Percentiles rank a stretch among this genome's conserved stretches.
Conservation (phyloP, 2,329 filamentous ascomycete genomes). For the Xylaria sp. region DNA sequence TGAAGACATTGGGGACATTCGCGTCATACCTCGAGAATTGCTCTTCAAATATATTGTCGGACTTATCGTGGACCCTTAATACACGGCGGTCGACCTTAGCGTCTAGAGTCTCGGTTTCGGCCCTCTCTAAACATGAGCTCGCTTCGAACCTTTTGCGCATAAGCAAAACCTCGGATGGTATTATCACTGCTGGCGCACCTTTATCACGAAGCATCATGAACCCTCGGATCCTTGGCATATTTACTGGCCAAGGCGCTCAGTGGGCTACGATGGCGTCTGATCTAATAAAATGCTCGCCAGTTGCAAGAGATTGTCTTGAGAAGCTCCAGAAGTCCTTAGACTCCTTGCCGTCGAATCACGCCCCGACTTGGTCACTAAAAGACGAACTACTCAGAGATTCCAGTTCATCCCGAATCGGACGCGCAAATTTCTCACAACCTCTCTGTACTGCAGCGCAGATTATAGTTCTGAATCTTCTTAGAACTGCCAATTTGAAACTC, state of each 20-base stretch:
- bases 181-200: too few species aligned
- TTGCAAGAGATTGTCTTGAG: background rate
- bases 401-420: background rate
- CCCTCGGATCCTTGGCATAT: slow-evolving; percentile 1
- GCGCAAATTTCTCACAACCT: slow-evolving; percentile 35
- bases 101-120: too few species aligned
- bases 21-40: too few species aligned
- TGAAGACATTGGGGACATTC: too few species aligned
- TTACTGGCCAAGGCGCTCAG: slow-evolving; percentile 17
- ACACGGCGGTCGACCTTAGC: too few species aligned
- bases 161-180: too few species aligned
- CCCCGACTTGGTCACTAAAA: background rate
- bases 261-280: background rate
- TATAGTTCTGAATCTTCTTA: slow-evolving; percentile 23
- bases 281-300: background rate
- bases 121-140: too few species aligned
- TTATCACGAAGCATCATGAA: too few species aligned
- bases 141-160: too few species aligned
- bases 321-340: background rate
- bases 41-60: too few species aligned
- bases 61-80: too few species aligned
- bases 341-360: background rate
- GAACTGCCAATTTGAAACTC: slow-evolving; percentile 9
- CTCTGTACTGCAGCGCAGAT: slow-evolving; percentile 34
- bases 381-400: background rate